Evolutionary conservation across 352 stramenopile species (phyloP).

Genomic region (Pythium chondricola): DNA sequence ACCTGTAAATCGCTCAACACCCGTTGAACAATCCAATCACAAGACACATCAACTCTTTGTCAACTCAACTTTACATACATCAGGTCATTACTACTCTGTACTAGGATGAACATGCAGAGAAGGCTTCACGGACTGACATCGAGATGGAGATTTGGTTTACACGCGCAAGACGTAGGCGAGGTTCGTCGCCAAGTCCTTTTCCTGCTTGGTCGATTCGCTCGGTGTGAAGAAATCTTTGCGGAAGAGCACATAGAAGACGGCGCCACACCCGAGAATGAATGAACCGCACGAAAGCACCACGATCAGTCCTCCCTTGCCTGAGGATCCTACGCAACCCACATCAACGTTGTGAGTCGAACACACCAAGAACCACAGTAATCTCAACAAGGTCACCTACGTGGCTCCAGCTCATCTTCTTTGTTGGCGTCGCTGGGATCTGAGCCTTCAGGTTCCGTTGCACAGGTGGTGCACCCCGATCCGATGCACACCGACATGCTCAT

Average conservation of each 20-base stretch:
- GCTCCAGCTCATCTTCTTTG: too few species aligned
- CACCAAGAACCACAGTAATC: too few species aligned
- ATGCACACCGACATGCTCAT: conserved; percentile 5
- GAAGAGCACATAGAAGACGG: conserved; percentile 34
- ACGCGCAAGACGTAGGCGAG: conserved; percentile 46
- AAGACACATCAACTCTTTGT: background rate
- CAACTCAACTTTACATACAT: background rate
- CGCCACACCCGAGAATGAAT: conserved; percentile 37
- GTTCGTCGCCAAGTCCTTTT: conserved; percentile 47
- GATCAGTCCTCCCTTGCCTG: conserved; percentile 22
- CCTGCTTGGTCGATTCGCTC: conserved; percentile 30
- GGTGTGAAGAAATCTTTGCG: conserved; percentile 31
- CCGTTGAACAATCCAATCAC: background rate
- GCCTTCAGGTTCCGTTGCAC: too few species aligned
- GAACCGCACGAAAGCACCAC: conserved; percentile 33
- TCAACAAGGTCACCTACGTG: too few species aligned
- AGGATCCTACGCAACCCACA: too few species aligned
- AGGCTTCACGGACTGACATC: too few species aligned
- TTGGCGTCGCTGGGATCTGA: too few species aligned
- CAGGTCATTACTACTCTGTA: background rate
- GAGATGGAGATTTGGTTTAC: too few species aligned
- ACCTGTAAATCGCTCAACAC: conserved; percentile 31
- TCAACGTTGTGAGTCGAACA: too few species aligned
- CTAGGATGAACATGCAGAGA: too few species aligned
- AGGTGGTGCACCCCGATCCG: background rate